Evolutionary conservation across 2,329 filamentous ascomycete genomes (phyloP), one percentile per base, ranked within the genome.

Genomic region (Alternaria arbusti): DNA sequence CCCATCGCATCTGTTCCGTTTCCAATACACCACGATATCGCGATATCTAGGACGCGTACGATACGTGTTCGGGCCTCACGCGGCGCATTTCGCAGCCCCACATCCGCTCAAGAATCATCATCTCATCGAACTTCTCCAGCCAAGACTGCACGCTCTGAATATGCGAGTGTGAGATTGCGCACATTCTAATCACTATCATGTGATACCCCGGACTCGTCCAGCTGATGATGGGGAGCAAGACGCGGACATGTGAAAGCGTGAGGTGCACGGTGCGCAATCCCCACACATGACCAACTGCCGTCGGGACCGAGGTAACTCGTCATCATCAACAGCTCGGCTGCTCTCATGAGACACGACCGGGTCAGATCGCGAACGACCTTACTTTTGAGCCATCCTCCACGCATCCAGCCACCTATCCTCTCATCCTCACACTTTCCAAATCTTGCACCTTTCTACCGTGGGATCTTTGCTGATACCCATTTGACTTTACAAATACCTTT

Each of bases 391-490:
- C 43, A 25, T 40, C 32, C 32, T 17, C 28, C 32, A 63, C 57
- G 22, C 59, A 55, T 50, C 47, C 23, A 43, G 46, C 50, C 44
- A 57, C 59, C 57, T 63, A 22, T 57, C 17, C 47, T 57, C 59
- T 30, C 50, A 57, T 46, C 57, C 22, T 43, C 44, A 23, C 23
- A 57, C 56, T 55, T 25, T 44, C 32, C 55, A 49, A n/a, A 40
- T 51, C 28, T 23, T 55, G 20, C 40, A 22, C 30, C 46, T 59
- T 57, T 50, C 54, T 23, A 46, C 8, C 32, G 50, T 51, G 68
- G 68, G 63, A 44, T 69, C 66, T 70, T 70, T 57, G 51, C 52
- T 69, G 66, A 70, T 67, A 64, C 66, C 68, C 64, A 49, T n/a
- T 57, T 60, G 49, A 23, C 59, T 22, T 43, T 44, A 36, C 8